Evolutionary conservation across 176 grass and related monocot genomes (phyloP).

Genomic region (Saccharum spontaneum): DNA sequence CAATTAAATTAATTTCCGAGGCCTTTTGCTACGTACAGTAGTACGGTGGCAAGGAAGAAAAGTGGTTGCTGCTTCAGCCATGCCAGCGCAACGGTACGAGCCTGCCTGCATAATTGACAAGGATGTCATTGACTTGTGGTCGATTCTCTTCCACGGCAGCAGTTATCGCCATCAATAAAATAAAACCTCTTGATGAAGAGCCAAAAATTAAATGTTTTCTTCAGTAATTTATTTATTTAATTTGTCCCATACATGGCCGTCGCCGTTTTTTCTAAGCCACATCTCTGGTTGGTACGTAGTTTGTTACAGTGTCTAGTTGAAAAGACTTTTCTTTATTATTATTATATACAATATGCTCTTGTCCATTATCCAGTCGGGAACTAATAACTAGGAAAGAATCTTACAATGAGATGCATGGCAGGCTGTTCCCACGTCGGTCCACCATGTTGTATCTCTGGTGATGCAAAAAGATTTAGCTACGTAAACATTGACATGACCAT

Average conservation of each 20-base stretch:
- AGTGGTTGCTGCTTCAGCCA: no score
- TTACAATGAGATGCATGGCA: background rate
- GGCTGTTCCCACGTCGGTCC: background rate
- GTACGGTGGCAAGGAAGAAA: no score
- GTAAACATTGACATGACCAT: slow-evolving; percentile 18
- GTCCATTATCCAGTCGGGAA: background rate
- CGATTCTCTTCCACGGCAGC: slow-evolving; percentile 9
- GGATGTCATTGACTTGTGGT: slow-evolving; percentile 25
- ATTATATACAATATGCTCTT: background rate
- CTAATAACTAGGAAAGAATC: background rate
- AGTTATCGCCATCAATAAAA: background rate
- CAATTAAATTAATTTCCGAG: no score
- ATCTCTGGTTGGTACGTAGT: background rate
- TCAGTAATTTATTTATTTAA: background rate
- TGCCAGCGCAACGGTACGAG: background rate
- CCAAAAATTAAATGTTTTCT: background rate
- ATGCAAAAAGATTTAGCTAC: background rate
- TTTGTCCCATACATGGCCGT: background rate
- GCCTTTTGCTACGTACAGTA: no score
- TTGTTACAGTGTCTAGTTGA: slow-evolving; percentile 8
- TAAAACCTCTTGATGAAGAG: background rate
- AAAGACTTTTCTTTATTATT: background rate
- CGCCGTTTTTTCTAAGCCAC: background rate
- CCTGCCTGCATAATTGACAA: background rate
- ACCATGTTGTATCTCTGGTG: background rate